Conservation (phyloP, 768 basidiomycete species). For the Antrodiella citrinella region DNA sequence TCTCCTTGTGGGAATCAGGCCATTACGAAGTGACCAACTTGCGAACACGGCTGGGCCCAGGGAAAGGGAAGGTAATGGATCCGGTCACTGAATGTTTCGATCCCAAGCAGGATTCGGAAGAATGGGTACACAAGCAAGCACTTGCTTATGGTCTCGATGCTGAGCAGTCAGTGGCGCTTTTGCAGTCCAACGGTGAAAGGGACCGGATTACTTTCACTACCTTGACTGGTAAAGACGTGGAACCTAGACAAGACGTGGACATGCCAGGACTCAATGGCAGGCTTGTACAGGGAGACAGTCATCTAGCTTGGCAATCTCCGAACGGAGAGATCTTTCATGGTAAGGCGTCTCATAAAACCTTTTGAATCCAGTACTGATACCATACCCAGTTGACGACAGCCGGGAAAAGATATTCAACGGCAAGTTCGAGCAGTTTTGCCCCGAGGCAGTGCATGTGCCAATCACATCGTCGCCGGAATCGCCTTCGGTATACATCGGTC, state of each 20-base stretch:
- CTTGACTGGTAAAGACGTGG: neutral
- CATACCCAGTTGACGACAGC: conserved; percentile 16
- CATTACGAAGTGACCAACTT: conserved; percentile 63
- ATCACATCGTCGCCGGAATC: conserved; percentile 10
- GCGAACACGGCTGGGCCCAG: conserved; percentile 50
- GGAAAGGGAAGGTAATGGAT: conserved; percentile 50
- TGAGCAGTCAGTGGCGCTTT: neutral
- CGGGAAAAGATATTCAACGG: conserved; percentile 20
- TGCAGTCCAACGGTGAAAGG: neutral
- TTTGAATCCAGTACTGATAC: too few relatives aligned
- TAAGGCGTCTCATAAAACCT: too few relatives aligned
- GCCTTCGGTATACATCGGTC: conserved; percentile 46
- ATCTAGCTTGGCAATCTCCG: conserved; percentile 34
- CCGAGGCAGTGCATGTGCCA: conserved; percentile 30
- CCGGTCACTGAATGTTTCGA: conserved; percentile 24
- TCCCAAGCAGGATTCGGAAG: neutral
- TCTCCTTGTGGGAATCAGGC: conserved; percentile 65
- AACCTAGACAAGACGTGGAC: neutral
- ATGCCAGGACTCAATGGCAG: conserved; percentile 34
- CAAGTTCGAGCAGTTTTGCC: conserved; percentile 55
- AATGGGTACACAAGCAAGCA: neutral
- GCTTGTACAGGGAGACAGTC: conserved; percentile 28
- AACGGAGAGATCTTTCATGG: conserved; percentile 39
- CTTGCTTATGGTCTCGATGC: neutral
- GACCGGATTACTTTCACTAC: neutral